Base-by-base conservation (phyloP, 257 asterid species). In the Ehretia macrophylla region DNA sequence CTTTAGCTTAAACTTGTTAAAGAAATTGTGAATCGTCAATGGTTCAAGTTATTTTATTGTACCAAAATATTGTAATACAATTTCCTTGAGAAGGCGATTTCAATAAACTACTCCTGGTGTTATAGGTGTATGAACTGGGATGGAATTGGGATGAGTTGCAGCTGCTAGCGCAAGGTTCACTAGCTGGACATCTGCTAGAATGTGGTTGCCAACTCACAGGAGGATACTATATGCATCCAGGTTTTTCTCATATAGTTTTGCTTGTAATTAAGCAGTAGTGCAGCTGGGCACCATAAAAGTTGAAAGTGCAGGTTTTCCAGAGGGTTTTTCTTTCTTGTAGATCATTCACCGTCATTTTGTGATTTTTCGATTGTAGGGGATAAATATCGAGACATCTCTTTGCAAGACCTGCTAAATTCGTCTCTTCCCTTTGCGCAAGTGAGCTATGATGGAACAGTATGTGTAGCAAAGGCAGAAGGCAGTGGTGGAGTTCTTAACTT, bases 151-250 rank as follows among this genome's bases (percentile, higher is more conserved):
- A 86, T 72, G 96, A 86, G 46, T 75, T 75, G 65, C 74, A 73
- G 60, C 94, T 83, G 66, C 84, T 89, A 56, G 90, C 97, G 55
- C 96, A 89, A 83, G 99, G 99, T 72, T 78, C 96, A 56, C 74
- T 89, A 68, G 90, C 87, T 60, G 97, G 99, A 63, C 99, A 89
- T 73, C 87, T 93, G 62, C 88, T 93, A 66, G 99, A 93, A 76
- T 93, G 99, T 67, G 97, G 99, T 69, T 93, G 99, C 63, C 99
- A 93, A 75, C 94, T 93, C 60, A 93, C 99, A 17, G 99, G 99
- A 68, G 99, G 99, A 49, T 93, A 93, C 62, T 93, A 78, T 65
- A 81, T 93, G 95, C 99, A 93, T 73, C 97, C 97, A 73, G 98
- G 97, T 92, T 52, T 16, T 47, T 63, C 49, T 47, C 44, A 50